These are phyloP conservation scores for Volvariella volvacea DNA, from an alignment of 1,284 basidiomycete species.

Conservation along the genomic window DNA sequence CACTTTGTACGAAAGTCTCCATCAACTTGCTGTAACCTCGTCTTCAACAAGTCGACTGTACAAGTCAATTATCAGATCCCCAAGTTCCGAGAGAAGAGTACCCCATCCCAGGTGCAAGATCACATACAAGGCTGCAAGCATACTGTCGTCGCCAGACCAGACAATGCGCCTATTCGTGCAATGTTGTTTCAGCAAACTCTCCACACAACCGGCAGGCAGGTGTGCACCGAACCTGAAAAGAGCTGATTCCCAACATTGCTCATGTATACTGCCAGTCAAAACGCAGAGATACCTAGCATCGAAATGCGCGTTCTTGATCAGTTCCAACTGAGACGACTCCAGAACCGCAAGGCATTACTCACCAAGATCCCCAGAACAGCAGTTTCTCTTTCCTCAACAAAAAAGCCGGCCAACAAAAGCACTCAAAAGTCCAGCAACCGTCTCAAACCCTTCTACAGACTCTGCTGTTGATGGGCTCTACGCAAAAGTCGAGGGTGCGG, in stretches of 20 bases:
- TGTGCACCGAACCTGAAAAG: conserved; percentile 57
- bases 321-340: too few relatives aligned
- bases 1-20: conserved; percentile 29
- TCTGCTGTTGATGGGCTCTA: too few relatives aligned
- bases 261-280: conserved; percentile 28
- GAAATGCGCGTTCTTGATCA: too few relatives aligned
- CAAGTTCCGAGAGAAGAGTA: background rate
- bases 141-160: conserved; percentile 68
- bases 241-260: conserved; percentile 69
- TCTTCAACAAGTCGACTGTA: conserved; percentile 85
- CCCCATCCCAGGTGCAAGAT: background rate
- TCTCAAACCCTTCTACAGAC: too few relatives aligned
- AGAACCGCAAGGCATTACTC: too few relatives aligned
- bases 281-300: too few relatives aligned
- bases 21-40: conserved; percentile 77
- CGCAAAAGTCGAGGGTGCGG: background rate
- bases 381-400: too few relatives aligned
- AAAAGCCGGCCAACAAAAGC: too few relatives aligned
- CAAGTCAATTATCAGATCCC: conserved; percentile 1
- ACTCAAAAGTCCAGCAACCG: too few relatives aligned
- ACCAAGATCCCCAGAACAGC: too few relatives aligned
- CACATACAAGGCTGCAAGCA: conserved; percentile 71
- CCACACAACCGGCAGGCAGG: too few relatives aligned
- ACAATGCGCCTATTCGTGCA: conserved; percentile 51
- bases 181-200: background rate